phyloP scores from a whole-genome alignment of 139 green algal species.

The Micractinium sp. region DNA sequence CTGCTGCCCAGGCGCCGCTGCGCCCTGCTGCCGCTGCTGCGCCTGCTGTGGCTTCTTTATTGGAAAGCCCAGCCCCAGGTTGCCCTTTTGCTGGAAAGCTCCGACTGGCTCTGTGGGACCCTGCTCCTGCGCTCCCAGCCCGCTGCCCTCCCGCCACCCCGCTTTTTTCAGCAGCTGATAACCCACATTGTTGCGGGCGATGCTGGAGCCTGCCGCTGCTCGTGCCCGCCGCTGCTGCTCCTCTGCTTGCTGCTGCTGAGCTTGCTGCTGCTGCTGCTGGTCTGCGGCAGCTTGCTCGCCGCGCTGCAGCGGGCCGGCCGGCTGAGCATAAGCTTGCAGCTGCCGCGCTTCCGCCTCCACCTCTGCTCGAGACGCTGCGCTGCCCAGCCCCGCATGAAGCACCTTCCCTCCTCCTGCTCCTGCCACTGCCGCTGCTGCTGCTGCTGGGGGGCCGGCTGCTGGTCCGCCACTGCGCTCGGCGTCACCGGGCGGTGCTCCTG shows the following conservation, averaged over 20 bases:
- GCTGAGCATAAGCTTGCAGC: slow-evolving; percentile 8
- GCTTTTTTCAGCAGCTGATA: slow-evolving; percentile 62
- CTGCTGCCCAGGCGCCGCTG: background rate
- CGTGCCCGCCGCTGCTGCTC: background rate
- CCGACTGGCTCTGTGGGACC: slow-evolving; percentile 42
- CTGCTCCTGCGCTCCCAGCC: slow-evolving; percentile 58
- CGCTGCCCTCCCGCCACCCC: slow-evolving; percentile 59
- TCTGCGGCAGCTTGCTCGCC: background rate
- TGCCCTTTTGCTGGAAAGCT: slow-evolving; percentile 29
- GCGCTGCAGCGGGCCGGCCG: background rate
- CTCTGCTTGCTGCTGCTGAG: slow-evolving; percentile 8
- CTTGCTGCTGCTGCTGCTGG: background rate
- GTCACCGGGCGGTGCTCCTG: too few relatives aligned
- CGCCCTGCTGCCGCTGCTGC: background rate
- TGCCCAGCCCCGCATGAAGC: slow-evolving; percentile 16
- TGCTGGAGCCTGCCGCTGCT: background rate
- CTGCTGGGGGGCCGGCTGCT: background rate
- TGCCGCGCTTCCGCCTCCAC: slow-evolving; percentile 5
- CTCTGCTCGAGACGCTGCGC: background rate
- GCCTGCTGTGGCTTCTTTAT: background rate
- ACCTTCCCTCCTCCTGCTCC: background rate
- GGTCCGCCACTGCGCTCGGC: background rate
- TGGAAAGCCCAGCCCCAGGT: slow-evolving; percentile 45
- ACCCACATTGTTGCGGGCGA: slow-evolving; percentile 34
- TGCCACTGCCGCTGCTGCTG: background rate